phyloP scores from a whole-genome alignment of 805 yeast species.

The Jamesozyma spencerorum region DNA sequence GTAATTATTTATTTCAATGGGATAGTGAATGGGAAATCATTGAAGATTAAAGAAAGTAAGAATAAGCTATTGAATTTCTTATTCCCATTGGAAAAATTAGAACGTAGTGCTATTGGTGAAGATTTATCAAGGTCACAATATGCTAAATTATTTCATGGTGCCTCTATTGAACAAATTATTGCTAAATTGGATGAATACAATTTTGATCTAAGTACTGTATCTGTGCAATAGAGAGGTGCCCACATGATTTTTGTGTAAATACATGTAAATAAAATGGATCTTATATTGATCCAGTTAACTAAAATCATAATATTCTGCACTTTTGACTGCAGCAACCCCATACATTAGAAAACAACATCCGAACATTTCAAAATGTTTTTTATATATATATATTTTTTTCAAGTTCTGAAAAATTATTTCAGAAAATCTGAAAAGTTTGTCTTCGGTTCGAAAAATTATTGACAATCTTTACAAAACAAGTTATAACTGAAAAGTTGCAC shows the following conservation, averaged over 20 bases:
- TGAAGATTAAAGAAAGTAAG: constrained; percentile 52
- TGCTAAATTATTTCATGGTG: constrained; percentile 34
- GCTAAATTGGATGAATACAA: constrained; percentile 20
- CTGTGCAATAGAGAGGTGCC: constrained; percentile 14
- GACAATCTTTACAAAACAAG: not conserved
- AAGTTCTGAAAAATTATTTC: not conserved
- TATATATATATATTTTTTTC: not conserved
- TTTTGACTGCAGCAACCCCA: not conserved
- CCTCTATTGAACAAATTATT: constrained; percentile 14
- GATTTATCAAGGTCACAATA: constrained; percentile 41
- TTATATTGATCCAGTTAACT: too few relatives aligned
- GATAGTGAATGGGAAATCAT: constrained; percentile 33
- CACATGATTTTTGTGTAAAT: not conserved
- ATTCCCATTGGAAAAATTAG: constrained; percentile 42
- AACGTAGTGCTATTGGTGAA: constrained; percentile 36
- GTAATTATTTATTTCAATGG: constrained; percentile 44
- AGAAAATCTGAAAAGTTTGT: not conserved
- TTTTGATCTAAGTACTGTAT: constrained; percentile 30
- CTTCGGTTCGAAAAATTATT: not conserved
- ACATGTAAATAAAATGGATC: constrained; percentile 1
- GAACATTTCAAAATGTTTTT: not conserved
- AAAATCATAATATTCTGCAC: not conserved
- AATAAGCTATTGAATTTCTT: constrained; percentile 49
- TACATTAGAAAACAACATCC: not conserved
- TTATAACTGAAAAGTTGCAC: not conserved